phyloP scores from a whole-genome alignment of 768 basidiomycete species.

The Tricholoma saponaceum region DNA sequence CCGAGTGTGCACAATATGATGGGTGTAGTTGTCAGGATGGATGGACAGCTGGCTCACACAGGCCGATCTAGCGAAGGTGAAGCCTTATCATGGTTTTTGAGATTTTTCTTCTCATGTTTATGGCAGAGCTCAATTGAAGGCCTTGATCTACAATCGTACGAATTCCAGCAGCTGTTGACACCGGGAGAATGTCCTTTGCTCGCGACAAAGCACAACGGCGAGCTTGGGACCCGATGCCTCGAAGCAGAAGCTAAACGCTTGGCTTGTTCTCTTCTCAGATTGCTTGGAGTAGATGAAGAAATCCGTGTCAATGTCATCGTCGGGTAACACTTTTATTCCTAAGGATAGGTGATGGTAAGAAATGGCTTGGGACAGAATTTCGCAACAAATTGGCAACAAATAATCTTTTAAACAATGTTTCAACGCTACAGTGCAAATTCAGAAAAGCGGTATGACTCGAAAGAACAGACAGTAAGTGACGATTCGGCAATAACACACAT shows the following conservation, averaged over 20 bases:
- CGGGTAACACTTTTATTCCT: no score
- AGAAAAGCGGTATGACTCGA: no score
- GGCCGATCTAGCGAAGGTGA: slow-evolving; percentile 31
- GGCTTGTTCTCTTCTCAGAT: slow-evolving; percentile 85
- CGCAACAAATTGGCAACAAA: no score
- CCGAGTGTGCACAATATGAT: slow-evolving; percentile 64
- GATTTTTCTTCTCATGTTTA: not conserved
- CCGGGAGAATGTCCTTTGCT: slow-evolving; percentile 67
- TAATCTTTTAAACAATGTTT: no score
- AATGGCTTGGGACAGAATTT: no score
- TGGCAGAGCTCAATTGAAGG: slow-evolving; percentile 38
- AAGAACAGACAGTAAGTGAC: no score
- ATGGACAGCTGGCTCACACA: slow-evolving; percentile 26
- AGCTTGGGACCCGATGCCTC: slow-evolving; percentile 45
- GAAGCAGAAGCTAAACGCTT: slow-evolving; percentile 62
- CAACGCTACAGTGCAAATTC: no score
- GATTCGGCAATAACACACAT: no score
- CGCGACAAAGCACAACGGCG: slow-evolving; percentile 83
- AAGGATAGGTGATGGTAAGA: no score
- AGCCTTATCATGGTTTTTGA: not conserved
- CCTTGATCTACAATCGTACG: slow-evolving; percentile 74
- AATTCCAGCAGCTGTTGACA: slow-evolving; percentile 70
- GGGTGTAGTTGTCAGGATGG: slow-evolving; percentile 45
- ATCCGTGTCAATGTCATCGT: no score
- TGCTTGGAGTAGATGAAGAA: no score